Evolutionary conservation across 23 red algal species (phyloP), one percentile per base, ranked within the genome.

Genomic region (Gracilaria caudata): DNA sequence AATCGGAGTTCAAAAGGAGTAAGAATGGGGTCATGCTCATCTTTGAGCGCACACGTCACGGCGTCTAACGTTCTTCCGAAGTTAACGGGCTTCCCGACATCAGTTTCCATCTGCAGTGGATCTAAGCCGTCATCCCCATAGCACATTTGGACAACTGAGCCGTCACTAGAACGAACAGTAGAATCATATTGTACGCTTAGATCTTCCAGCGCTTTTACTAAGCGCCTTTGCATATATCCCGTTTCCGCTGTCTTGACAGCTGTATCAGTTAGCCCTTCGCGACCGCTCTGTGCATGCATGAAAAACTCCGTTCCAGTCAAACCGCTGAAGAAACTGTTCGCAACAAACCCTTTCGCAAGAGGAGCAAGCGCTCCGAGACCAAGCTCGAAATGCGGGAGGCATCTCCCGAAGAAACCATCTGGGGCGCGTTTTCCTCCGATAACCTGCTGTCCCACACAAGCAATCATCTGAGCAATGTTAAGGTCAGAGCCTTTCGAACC

Each of bases 231-330:
- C 93, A 95, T 94, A 82, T 94, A 94, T 21, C 94, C 94, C 12
- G 97, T 99, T 79, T 99, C 93, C 11, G 97, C 97, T 44, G 97
- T 99, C 58, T 99, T 99, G 14, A 99, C 97, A 34, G 97, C 97
- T 16, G 97, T 99, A 92, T 99, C 97, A 25, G 94, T 94, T 12
- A 99, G 82, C 13, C 97, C 97, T 72, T 99, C 97, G 33, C 97
- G 59, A 57, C 97, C 97, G 19, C 82, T 94, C 90, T 95, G 94
- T 29, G 97, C 92, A 43, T 99, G 97, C 84, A 99, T 95, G 84
- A 99, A 99, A 55, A 99, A 99, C 73, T 99, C 97, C 47, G 93
- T 99, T 26, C 77, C 74, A 19, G 63, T 95, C 89, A 99, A 94
- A 12, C 97, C 97, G 43, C 86, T 87, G 64, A 93, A 95, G 54